Base-by-base conservation (phyloP, 2,329 filamentous ascomycete genomes). In the Aureobasidium sp. region DNA sequence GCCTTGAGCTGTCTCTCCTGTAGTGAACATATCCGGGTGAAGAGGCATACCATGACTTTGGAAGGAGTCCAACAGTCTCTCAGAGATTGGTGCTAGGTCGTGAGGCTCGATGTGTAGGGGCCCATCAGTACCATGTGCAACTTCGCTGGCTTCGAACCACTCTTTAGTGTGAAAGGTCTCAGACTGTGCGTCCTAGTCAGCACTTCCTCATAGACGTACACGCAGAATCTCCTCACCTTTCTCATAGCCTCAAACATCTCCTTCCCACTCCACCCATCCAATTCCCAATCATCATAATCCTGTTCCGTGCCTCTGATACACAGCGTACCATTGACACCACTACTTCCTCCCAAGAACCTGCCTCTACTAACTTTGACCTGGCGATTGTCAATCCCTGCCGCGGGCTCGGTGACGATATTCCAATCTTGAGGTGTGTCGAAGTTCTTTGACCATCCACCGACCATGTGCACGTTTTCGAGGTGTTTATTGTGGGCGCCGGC, bases 1-100 rank as follows among this genome's bases (percentile, higher is more conserved):
- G 0, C 60, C 60, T 17, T 57, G 60, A 31, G 49, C 33, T 6
- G 33, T 67, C 42, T 73, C 68, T n/a, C 71, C 71, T 6, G 77
- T 80, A 0, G 78, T 78, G 67, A 85, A 85, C 81, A 86, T 84
- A 64, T 86, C 83, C 19, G 77, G 75, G 44, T 82, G 76, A n/a
- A 83, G 73, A 0, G 79, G 77, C 0, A 86, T 69, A 61, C 82
- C 83, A 63, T 79, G 72, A 1, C 79, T 81, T 9, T 81, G 71
- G 71, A 84, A 79, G 0, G 82, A 85, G 52, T 84, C 76, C 31
- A 80, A 72, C 11, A 85, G 69, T 33, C 80, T 74, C 48, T 84
- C 71, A 2, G 82, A 83, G 37, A 86, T 85, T 1, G 82, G 82
- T 2, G 81, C 81, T 0, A 84, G 72, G 63, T 84, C 81, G 63